A percentile compares a stretch with the other conserved stretches of the same genome.
Evolutionary conservation across 73 alveolate genomes (phyloP).

Genomic region (Halteria grandinella): DNA sequence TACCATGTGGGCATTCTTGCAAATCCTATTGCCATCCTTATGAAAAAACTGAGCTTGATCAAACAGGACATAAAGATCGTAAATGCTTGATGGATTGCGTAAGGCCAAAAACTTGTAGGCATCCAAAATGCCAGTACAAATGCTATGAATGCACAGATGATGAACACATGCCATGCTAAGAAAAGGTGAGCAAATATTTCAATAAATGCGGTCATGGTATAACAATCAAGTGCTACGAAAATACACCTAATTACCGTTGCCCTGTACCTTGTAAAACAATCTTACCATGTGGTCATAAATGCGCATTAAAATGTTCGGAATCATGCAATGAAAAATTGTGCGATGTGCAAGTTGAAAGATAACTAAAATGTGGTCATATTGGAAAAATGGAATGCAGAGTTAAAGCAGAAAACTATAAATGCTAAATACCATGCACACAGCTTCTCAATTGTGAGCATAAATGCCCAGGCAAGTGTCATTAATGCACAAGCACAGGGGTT

Average conservation of each 20-base stretch:
- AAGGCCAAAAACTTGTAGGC: conserved; percentile 40
- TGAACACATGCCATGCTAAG: not conserved
- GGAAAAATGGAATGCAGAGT: not conserved
- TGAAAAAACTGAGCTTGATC: not conserved
- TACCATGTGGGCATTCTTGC: conserved; percentile 70
- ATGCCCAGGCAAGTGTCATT: conserved; percentile 75
- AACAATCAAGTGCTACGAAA: too few species aligned
- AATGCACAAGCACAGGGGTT: conserved; percentile 53
- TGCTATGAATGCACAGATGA: not conserved
- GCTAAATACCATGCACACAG: conserved; percentile 58
- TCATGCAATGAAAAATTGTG: not conserved
- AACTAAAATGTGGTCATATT: conserved; percentile 4
- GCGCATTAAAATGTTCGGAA: not conserved
- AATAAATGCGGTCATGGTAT: too few species aligned
- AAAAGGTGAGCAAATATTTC: not conserved
- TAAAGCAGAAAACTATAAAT: conserved; percentile 27
- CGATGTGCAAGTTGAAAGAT: not conserved
- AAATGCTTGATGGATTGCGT: conserved; percentile 31
- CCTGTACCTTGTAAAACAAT: not conserved
- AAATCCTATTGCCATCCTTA: conserved; percentile 63
- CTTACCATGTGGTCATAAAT: conserved; percentile 58
- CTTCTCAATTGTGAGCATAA: conserved; percentile 75
- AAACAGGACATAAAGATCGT: not conserved
- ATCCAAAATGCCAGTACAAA: conserved; percentile 43
- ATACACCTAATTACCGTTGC: not conserved